Evolutionary conservation across 2,329 filamentous ascomycete genomes (phyloP).

Genomic region (Aspergillus sp.): DNA sequence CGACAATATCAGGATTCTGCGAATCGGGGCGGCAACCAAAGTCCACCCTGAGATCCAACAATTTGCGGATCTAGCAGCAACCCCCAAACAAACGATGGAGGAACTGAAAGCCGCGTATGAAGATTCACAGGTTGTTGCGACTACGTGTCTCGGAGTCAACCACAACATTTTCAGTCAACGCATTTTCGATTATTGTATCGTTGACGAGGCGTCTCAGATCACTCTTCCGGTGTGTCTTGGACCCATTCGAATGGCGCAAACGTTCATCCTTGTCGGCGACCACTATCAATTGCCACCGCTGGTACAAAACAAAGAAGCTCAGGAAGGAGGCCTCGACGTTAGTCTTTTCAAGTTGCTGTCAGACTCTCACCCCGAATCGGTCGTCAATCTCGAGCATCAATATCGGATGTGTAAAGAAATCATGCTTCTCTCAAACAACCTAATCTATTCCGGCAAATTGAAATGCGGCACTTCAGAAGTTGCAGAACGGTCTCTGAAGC

Average conservation of each 20-base stretch:
- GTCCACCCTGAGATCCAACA: constrained; percentile 83
- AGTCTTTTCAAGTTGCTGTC: constrained; percentile 93
- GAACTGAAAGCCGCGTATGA: constrained; percentile 83
- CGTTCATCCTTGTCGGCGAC: constrained; percentile 93
- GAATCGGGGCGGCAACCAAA: constrained; percentile 81
- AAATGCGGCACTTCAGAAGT: constrained; percentile 83
- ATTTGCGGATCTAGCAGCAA: constrained; percentile 76
- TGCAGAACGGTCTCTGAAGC: constrained; percentile 63
- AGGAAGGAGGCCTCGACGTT: constrained; percentile 81
- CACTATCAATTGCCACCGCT: constrained; percentile 94
- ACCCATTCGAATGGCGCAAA: constrained; percentile 86
- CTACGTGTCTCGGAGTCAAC: constrained; percentile 88
- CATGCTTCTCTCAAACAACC: constrained; percentile 86
- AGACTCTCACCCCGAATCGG: constrained; percentile 79
- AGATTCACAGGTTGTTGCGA: constrained; percentile 83
- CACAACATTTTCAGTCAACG: constrained; percentile 85
- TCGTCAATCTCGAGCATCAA: constrained; percentile 90
- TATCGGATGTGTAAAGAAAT: constrained; percentile 98
- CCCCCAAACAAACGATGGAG: constrained; percentile 72
- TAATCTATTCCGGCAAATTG: constrained; percentile 88
- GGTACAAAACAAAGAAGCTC: constrained; percentile 86
- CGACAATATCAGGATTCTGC: constrained; percentile 73
- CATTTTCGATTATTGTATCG: constrained; percentile 95
- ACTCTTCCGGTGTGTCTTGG: constrained; percentile 92
- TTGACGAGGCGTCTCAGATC: constrained; percentile 97